Evolutionary conservation across 2,329 filamentous ascomycete species (phyloP), one percentile per base, ranked within the genome.

Genomic region (Chrysoporthe cubensis): DNA sequence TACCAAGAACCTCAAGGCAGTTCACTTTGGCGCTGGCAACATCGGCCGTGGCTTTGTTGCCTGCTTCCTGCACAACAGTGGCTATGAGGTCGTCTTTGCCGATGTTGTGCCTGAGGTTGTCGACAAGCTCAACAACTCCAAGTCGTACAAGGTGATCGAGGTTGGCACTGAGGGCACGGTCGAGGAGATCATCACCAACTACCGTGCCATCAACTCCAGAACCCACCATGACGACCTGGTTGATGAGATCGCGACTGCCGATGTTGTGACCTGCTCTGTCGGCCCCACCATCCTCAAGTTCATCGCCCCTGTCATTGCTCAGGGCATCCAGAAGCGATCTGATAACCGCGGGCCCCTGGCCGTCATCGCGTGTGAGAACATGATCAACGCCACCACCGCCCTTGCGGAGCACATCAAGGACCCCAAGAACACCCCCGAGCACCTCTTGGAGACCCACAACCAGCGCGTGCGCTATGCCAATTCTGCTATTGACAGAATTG

Each of bases 361-460:
- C 32, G 92, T 99, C 77, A 97, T 99, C 81, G 96, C 96, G 67
- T 99, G 96, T 81, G 96, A 99, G 84, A 99, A 99, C 80, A 93
- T 93, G 78, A 97, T 98, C 77, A 93, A 93, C 72, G 96, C 94
- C 75, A 98, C 96, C 62, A 92, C 96, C 77, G 93, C 91, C 50
- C 90, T 97, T 63, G 92, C 91, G 72, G 87, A 86, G 52, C 89
- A 91, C 84, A 97, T 97, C 84, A 91, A 90, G 79, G 83, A 89
- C 71, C 85, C 90, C 74, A 83, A 87, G 74, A 90, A 96, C 83
- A 92, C 94, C 56, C 84, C 88, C 26, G 81, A 87, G 50, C 84
- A 89, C 62, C 89, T 90, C 64, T 84, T 94, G 59, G 85, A 86
- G 18, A 85, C 88, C 73, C 88, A 96, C 76, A 82, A 89, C 76